Base-by-base conservation (phyloP, 352 stramenopile genomes). In the Chrysophaeum taylorii region DNA sequence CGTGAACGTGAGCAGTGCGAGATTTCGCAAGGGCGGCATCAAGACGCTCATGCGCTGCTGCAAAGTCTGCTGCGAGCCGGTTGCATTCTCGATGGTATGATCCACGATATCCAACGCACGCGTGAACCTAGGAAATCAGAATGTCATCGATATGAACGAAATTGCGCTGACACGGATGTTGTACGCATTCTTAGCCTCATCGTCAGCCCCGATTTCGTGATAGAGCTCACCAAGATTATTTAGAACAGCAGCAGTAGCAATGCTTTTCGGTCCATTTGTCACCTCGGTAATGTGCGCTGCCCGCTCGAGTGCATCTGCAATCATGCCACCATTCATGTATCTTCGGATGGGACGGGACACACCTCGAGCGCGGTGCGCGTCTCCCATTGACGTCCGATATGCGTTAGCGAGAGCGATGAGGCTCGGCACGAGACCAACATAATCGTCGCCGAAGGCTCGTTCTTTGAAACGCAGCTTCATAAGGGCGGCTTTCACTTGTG, bases 1-100 rank as follows among this genome's bases (percentile, higher is more conserved):
- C 5, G n/a, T 18, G 18, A 60, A 31, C 5, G 21, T 5, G 48
- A 33, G 48, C 18, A 60, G 21, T 9, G 48, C 48, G 7, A 60
- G 48, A 31, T 60, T 60, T 25, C 48, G 48, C 48, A 60, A n/a
- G n/a, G n/a, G 48, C 48, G 48, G 48, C 5, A 60, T 31, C 48
- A 60, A 9, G 48, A 60, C 48, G 18, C 5, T n/a, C n/a, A n/a
- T n/a, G n/a, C n/a, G n/a, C n/a, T n/a, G n/a, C n/a, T n/a, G n/a
- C n/a, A n/a, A n/a, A n/a, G n/a, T n/a, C n/a, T n/a, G n/a, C n/a
- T n/a, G n/a, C n/a, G n/a, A n/a, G n/a, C n/a, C n/a, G n/a, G n/a
- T n/a, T n/a, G n/a, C n/a, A n/a, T n/a, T n/a, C n/a, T n/a, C n/a
- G n/a, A n/a, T n/a, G n/a, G n/a, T n/a, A n/a, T n/a, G n/a, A n/a